A percentile compares a stretch with the other conserved stretches of the same genome.
Conservation (phyloP, 139 green algal genomes). For the Astrephomene gubernaculifera region DNA sequence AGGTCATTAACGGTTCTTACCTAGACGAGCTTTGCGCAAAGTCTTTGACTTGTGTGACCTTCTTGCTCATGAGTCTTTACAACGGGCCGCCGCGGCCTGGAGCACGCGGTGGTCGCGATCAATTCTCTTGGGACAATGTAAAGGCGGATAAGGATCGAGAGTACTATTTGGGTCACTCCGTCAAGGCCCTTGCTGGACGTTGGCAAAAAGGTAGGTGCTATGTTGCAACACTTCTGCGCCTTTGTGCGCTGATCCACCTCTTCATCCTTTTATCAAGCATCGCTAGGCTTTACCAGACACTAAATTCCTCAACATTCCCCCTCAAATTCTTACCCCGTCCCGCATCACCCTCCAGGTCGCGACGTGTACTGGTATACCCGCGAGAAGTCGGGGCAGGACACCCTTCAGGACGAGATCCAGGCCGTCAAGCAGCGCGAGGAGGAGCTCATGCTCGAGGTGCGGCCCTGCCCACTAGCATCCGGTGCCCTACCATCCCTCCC, state of each 20-base stretch:
- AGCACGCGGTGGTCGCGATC: conserved; percentile 12
- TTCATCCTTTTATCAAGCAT: no score
- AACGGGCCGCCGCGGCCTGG: conserved; percentile 72
- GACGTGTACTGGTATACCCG: conserved; percentile 87
- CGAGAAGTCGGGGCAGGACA: conserved; percentile 50
- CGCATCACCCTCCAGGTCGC: conserved; percentile 50
- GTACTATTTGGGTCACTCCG: conserved; percentile 82
- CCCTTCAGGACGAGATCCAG: conserved; percentile 61
- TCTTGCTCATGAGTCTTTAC: conserved; percentile 72
- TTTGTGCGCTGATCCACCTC: neutral
- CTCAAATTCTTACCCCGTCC: no score
- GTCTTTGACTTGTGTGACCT: no score
- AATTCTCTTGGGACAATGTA: conserved; percentile 82
- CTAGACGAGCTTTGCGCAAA: no score
- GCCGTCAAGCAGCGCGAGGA: conserved; percentile 78
- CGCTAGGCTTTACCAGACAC: no score
- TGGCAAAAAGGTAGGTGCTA: conserved; percentile 76
- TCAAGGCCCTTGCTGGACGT: conserved; percentile 78
- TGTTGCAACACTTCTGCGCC: no score
- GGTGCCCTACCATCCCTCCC: no score
- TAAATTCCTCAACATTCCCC: no score
- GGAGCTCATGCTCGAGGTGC: conserved; percentile 85
- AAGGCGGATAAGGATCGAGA: conserved; percentile 78
- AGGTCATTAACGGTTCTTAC: no score
- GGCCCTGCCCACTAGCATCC: no score